These are phyloP conservation scores for Macaranga tanarius DNA, from an alignment of 441 rosid species.

Conservation along the genomic window DNA sequence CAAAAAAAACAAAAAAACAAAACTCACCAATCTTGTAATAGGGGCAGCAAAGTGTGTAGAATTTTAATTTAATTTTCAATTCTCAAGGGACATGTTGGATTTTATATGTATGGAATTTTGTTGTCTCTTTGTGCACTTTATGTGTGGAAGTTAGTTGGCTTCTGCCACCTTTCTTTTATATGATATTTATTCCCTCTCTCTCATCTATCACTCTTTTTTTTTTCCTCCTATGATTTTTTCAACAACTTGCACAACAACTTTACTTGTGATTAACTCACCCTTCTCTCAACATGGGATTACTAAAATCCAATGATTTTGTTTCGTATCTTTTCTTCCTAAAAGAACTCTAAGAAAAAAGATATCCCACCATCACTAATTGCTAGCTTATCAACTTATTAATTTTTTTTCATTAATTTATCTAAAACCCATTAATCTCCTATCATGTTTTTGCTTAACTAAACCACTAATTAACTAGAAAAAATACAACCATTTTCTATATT, in stretches of 20 bases:
- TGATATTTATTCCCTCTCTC: neutral
- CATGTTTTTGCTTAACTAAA: neutral
- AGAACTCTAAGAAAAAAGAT: neutral
- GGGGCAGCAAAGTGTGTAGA: neutral
- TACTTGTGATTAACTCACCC: constrained; percentile 24
- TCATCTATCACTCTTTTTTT: neutral
- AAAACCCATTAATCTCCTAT: neutral
- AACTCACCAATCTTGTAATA: neutral
- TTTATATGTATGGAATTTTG: constrained; percentile 24
- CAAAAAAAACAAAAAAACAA: neutral
- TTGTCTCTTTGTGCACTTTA: constrained; percentile 31
- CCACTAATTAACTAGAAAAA: neutral
- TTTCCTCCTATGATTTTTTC: constrained; percentile 3
- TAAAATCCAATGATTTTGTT: constrained; percentile 8
- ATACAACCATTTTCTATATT: neutral
- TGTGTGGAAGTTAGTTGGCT: constrained; percentile 36
- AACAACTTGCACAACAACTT: constrained; percentile 32
- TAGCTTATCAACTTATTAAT: too few species aligned
- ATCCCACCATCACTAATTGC: neutral
- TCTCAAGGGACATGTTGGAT: constrained; percentile 7
- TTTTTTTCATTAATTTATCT: neutral
- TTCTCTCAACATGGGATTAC: constrained; percentile 14
- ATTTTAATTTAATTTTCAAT: neutral
- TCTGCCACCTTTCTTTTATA: constrained; percentile 4
- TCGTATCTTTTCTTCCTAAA: neutral